A percentile compares a stretch with the other conserved stretches of the same genome.
phyloP scores from a whole-genome alignment of 164 flowering plant genomes.

The Nymphaea colorata region DNA sequence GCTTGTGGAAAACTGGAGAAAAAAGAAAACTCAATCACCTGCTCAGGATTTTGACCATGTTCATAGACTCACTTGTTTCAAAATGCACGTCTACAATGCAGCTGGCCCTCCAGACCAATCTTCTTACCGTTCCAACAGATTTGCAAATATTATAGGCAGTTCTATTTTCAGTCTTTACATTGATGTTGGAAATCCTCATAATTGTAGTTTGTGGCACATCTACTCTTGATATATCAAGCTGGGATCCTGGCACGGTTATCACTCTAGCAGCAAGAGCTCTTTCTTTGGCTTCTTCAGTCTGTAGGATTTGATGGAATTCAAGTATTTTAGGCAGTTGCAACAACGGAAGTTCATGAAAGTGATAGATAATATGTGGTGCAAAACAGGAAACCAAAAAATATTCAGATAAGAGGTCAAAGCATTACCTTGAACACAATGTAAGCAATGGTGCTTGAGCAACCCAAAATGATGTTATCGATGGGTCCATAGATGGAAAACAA shows the following conservation, averaged over 20 bases:
- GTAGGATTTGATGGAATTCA: conserved; percentile 4
- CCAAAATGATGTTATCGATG: conserved; percentile 22
- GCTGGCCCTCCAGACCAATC: neutral
- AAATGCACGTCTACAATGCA: conserved; percentile 20
- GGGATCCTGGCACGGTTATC: conserved; percentile 15
- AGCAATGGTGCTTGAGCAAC: conserved; percentile 25
- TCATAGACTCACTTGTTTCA: conserved; percentile 24
- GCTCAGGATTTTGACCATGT: conserved; percentile 34
- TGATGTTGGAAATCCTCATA: conserved; percentile 22
- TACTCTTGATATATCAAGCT: conserved; percentile 19
- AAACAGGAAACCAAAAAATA: too few species aligned
- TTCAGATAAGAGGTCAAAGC: neutral
- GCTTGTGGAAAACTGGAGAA: neutral
- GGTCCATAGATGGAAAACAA: conserved; percentile 22
- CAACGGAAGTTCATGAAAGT: neutral
- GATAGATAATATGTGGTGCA: neutral
- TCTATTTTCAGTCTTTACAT: neutral
- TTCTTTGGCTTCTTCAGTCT: conserved; percentile 43
- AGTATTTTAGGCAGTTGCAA: too few species aligned
- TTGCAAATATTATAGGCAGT: conserved; percentile 1
- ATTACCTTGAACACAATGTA: conserved; percentile 40
- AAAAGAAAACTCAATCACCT: conserved; percentile 13
- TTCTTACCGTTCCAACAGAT: conserved; percentile 9
- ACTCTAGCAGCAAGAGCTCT: conserved; percentile 24
- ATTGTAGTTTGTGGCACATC: conserved; percentile 40